phyloP scores from a whole-genome alignment of 345 rosid genomes.

The Syzygium oleosum region DNA sequence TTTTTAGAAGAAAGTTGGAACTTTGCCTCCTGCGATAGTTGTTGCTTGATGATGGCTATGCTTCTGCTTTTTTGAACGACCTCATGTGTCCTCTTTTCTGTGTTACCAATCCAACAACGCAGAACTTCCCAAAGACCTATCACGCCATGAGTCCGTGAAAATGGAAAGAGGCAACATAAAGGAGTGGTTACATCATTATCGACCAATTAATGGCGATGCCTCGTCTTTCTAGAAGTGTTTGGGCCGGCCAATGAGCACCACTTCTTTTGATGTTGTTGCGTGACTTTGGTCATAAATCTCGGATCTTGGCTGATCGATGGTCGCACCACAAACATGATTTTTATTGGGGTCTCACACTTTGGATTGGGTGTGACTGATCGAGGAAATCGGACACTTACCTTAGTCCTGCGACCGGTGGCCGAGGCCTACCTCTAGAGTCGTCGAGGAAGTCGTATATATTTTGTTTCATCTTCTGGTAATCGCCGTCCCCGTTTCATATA shows the following conservation, averaged over 20 bases:
- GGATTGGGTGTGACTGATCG: background rate
- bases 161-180: background rate
- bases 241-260: too few relatives aligned
- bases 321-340: background rate
- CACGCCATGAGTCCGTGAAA: background rate
- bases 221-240: background rate
- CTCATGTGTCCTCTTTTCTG: background rate
- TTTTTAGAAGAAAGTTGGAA: background rate
- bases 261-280: background rate
- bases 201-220: background rate
- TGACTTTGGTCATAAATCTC: background rate
- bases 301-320: rapidly evolving
- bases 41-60: background rate
- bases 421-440: background rate
- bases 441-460: background rate
- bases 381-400: background rate
- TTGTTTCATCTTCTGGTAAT: background rate
- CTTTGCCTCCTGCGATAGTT: background rate
- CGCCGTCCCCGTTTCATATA: background rate
- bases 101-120: background rate
- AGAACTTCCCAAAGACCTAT: background rate
- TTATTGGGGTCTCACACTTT: background rate
- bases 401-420: background rate
- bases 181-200: background rate
- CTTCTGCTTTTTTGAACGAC: background rate